Conservation (phyloP, 306 rosid species). For the Prunus fruticosa region DNA sequence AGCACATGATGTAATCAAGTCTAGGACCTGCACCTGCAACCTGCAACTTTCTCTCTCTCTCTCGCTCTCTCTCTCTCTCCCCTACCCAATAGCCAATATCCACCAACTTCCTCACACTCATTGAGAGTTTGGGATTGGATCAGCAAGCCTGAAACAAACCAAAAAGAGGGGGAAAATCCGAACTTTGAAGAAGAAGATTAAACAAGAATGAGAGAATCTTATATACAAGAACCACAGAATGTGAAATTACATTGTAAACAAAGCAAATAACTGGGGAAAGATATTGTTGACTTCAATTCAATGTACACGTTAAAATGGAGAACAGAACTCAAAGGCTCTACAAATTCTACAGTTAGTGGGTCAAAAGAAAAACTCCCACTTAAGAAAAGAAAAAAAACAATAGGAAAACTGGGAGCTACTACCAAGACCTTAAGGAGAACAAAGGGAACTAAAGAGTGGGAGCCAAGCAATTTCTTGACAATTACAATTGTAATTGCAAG, state of each 20-base stretch:
- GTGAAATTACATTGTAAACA: neutral
- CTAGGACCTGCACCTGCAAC: conserved; percentile 7
- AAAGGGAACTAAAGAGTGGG: conserved; percentile 30
- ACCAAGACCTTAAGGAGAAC: conserved; percentile 27
- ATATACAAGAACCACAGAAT: neutral
- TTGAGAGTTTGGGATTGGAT: neutral
- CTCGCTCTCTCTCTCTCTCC: conserved; percentile 9
- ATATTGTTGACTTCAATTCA: conserved; percentile 35
- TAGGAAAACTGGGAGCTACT: conserved; percentile 48
- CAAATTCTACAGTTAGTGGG: conserved; percentile 40
- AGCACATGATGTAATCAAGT: conserved; percentile 15
- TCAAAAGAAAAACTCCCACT: conserved; percentile 50
- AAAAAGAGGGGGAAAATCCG: neutral
- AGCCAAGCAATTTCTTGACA: conserved; percentile 54
- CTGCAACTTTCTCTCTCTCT: too few relatives aligned
- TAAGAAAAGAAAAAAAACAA: conserved; percentile 1
- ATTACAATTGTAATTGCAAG: conserved; percentile 62
- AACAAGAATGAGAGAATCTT: too few relatives aligned
- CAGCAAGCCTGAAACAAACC: neutral
- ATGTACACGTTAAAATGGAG: conserved; percentile 39
- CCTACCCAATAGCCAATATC: too few relatives aligned
- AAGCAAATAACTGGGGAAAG: conserved; percentile 16
- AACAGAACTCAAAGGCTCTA: conserved; percentile 23
- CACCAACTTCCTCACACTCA: too few relatives aligned
- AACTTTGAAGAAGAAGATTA: conserved; percentile 3